Percentiles rank a stretch among this genome's conserved stretches.
Conservation (phyloP, 2,329 filamentous ascomycete genomes). For the Colletotrichum brevisporum region DNA sequence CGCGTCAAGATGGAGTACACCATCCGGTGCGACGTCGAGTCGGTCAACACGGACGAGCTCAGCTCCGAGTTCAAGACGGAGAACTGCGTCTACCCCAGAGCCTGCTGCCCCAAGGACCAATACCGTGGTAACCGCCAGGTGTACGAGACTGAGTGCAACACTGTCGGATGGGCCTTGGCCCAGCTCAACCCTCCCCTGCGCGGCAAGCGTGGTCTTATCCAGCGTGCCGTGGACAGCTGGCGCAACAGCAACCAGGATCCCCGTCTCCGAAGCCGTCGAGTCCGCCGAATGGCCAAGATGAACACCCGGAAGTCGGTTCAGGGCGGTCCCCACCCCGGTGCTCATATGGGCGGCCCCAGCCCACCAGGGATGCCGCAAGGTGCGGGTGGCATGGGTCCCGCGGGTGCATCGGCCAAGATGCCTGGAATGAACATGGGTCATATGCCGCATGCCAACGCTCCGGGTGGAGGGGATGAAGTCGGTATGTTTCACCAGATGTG, state of each 20-base stretch:
- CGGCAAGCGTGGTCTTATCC: conserved; percentile 95
- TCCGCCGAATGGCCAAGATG: conserved; percentile 96
- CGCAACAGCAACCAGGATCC: conserved; percentile 98
- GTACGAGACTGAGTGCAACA: conserved; percentile 99
- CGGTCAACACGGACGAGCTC: conserved; percentile 90
- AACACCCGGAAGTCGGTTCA: conserved; percentile 84
- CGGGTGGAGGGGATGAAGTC: conserved; percentile 85
- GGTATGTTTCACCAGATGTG: conserved; percentile 99
- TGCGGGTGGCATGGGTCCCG: conserved; percentile 73
- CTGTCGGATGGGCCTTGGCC: conserved; percentile 98
- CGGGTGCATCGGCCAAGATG: conserved; percentile 71
- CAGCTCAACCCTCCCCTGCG: conserved; percentile 92
- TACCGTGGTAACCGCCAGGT: conserved; percentile 96
- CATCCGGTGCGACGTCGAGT: conserved; percentile 97
- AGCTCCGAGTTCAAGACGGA: conserved; percentile 94
- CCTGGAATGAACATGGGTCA: conserved; percentile 77
- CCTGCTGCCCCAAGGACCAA: conserved; percentile 94
- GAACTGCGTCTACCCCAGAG: conserved; percentile 97
- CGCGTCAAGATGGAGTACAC: conserved; percentile 99
- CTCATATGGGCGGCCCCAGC: conserved; percentile 78
- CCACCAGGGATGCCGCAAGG: conserved; percentile 75
- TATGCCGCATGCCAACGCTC: conserved; percentile 79
- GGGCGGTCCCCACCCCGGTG: conserved; percentile 67
- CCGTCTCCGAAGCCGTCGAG: conserved; percentile 88
- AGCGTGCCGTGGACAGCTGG: conserved; percentile 98